These are phyloP conservation scores for Hypomyces rosellus DNA, from an alignment of 2,329 filamentous ascomycete genomes.

Conservation along the genomic window DNA sequence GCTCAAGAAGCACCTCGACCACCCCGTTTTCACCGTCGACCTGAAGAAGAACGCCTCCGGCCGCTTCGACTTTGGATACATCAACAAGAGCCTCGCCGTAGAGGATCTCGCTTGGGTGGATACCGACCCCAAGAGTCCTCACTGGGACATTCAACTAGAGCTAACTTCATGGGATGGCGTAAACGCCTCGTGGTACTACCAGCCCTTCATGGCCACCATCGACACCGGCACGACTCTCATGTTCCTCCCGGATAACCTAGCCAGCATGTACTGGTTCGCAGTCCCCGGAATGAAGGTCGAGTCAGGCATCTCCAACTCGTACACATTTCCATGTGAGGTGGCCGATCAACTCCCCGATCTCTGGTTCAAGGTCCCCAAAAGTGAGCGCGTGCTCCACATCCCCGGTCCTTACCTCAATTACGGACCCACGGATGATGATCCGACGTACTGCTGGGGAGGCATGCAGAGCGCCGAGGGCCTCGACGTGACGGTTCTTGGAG, in stretches of 20 bases:
- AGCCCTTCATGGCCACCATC: slow-evolving; percentile 47
- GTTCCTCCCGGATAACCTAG: slow-evolving; percentile 51
- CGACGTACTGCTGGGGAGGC: slow-evolving; percentile 64
- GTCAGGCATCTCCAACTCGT: slow-evolving; percentile 37
- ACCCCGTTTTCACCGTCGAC: slow-evolving; percentile 44
- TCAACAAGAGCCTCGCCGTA: slow-evolving; percentile 34
- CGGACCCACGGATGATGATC: slow-evolving; percentile 40
- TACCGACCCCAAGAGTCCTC: slow-evolving; percentile 24
- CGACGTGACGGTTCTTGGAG: slow-evolving; percentile 63
- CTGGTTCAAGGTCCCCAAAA: slow-evolving; percentile 45
- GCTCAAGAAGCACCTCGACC: slow-evolving; percentile 34
- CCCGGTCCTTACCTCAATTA: slow-evolving; percentile 52
- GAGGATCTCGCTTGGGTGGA: slow-evolving; percentile 39
- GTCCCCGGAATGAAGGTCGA: slow-evolving; percentile 48
- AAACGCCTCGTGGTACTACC: slow-evolving; percentile 45
- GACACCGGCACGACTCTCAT: slow-evolving; percentile 66
- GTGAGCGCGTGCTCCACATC: slow-evolving; percentile 45
- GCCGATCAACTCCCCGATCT: slow-evolving; percentile 51
- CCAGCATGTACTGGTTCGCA: slow-evolving; percentile 55
- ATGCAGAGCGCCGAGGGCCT: slow-evolving; percentile 53
- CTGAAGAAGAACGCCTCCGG: slow-evolving; percentile 42
- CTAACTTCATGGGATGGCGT: slow-evolving; percentile 36
- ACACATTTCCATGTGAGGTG: slow-evolving; percentile 51
- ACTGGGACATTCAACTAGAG: slow-evolving; percentile 44
- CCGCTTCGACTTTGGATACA: slow-evolving; percentile 45